Evolutionary conservation across 78 protist species (phyloP).

Genomic region (Monosiga brevicollis): DNA sequence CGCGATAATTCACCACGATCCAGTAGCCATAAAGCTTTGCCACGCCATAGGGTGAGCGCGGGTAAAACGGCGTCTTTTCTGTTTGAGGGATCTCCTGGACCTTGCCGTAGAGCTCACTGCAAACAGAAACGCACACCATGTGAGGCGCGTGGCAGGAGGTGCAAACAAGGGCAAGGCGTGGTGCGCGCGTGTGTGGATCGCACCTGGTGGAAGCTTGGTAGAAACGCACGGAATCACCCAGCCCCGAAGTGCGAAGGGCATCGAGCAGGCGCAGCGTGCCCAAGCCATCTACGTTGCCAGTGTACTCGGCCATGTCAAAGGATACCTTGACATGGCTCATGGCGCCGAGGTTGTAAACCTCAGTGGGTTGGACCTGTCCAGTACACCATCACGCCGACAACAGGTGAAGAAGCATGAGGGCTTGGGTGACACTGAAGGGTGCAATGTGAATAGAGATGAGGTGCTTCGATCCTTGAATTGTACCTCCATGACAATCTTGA

Average conservation of each 20-base stretch:
- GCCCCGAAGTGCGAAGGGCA: slow-evolving; percentile 75
- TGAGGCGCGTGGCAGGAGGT: background rate
- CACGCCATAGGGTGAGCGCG: slow-evolving; percentile 62
- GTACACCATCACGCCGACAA: too few species aligned
- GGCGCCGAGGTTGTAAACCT: slow-evolving; percentile 85
- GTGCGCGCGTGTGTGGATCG: too few species aligned
- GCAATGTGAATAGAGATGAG: too few species aligned
- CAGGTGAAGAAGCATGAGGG: too few species aligned
- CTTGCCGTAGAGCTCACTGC: slow-evolving; percentile 77
- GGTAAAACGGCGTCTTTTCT: slow-evolving; percentile 92
- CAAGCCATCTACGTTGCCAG: slow-evolving; percentile 79
- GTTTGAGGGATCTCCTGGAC: slow-evolving; percentile 73
- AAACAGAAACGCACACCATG: background rate
- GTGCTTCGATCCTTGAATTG: too few species aligned
- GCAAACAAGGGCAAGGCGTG: too few species aligned
- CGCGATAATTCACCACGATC: slow-evolving; percentile 87
- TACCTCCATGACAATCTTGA: slow-evolving; percentile 35
- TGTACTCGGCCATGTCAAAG: slow-evolving; percentile 87
- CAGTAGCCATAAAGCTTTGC: slow-evolving; percentile 91
- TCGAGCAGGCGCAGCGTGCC: slow-evolving; percentile 81
- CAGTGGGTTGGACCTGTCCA: slow-evolving; percentile 65
- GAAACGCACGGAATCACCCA: slow-evolving; percentile 35
- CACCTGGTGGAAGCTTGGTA: slow-evolving; percentile 57
- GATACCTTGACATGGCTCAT: slow-evolving; percentile 72
- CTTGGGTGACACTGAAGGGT: too few species aligned